These are phyloP conservation scores for Breviolum minutum DNA, from an alignment of 73 alveolate species.

Conservation along the genomic window DNA sequence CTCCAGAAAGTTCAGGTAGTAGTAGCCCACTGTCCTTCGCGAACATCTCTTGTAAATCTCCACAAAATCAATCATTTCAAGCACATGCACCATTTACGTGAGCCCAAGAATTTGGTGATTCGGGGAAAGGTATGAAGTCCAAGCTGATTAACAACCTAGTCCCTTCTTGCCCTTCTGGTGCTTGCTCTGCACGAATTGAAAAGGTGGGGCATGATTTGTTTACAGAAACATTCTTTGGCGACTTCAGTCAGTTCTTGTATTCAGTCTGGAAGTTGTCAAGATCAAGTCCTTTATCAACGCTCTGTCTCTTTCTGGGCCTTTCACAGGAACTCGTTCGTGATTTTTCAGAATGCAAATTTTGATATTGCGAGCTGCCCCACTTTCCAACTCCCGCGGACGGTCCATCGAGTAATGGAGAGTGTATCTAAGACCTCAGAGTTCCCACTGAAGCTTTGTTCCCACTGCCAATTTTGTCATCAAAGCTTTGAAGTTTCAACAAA, in stretches of 20 bases:
- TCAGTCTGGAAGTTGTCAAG: too few species aligned
- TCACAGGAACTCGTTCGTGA: too few species aligned
- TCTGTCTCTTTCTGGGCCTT: too few species aligned
- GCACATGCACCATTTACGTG: neutral
- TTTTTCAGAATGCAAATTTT: too few species aligned
- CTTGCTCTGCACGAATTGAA: neutral
- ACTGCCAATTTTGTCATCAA: too few species aligned
- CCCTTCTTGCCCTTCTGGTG: neutral
- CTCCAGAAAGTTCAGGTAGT: constrained; percentile 88
- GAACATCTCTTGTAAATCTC: neutral
- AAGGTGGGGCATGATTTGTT: neutral
- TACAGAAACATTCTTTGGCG: too few species aligned
- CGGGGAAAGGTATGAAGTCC: neutral
- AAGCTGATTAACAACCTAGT: neutral
- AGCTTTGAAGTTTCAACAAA: too few species aligned
- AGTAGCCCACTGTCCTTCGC: constrained; percentile 74
- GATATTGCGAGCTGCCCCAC: too few species aligned
- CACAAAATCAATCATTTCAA: too few species aligned
- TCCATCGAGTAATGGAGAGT: constrained; percentile 85
- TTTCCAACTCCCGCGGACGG: neutral
- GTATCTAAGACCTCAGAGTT: constrained; percentile 27
- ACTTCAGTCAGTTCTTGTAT: too few species aligned
- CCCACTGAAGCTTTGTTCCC: neutral
- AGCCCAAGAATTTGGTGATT: neutral
- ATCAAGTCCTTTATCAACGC: too few species aligned